Evolutionary conservation across 306 rosid species (phyloP).

Genomic region (Casuarina cunninghamiana): DNA sequence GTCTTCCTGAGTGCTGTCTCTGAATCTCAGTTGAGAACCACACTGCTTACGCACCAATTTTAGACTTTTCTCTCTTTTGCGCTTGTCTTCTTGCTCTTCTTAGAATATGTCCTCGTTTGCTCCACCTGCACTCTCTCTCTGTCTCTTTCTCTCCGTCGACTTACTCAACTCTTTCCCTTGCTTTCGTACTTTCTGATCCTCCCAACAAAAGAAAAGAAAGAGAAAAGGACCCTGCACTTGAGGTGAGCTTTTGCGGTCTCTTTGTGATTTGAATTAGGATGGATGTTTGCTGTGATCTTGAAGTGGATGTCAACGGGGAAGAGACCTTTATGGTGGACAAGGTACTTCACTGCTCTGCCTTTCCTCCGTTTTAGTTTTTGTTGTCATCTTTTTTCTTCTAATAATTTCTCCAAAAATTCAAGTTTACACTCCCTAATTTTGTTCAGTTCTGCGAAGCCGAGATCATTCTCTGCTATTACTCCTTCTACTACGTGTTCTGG

Average conservation of each 20-base stretch:
- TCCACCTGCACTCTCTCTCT: conserved; percentile 25
- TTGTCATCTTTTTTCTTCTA: neutral
- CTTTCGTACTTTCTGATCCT: conserved; percentile 22
- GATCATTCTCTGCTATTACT: neutral
- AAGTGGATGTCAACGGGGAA: conserved; percentile 95
- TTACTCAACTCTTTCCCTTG: neutral
- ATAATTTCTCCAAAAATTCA: neutral
- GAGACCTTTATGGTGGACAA: conserved; percentile 79
- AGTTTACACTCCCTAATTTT: neutral
- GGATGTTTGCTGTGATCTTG: conserved; percentile 75
- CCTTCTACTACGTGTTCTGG: neutral
- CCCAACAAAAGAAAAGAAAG: neutral
- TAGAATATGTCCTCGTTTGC: conserved; percentile 52
- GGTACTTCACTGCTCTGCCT: conserved; percentile 43
- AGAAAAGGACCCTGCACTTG: conserved; percentile 28
- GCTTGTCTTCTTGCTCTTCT: conserved; percentile 58
- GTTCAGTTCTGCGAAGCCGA: neutral
- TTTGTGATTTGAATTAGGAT: conserved; percentile 27
- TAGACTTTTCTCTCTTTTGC: conserved; percentile 36
- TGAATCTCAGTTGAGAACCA: conserved; percentile 38
- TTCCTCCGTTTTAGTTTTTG: conserved; percentile 7
- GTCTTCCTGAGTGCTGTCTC: conserved; percentile 48
- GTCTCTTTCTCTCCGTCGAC: conserved; percentile 32
- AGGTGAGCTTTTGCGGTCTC: conserved; percentile 22
- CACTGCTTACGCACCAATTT: conserved; percentile 40